phyloP scores from a whole-genome alignment of 345 rosid genomes.

The Euphorbia lathyris region DNA sequence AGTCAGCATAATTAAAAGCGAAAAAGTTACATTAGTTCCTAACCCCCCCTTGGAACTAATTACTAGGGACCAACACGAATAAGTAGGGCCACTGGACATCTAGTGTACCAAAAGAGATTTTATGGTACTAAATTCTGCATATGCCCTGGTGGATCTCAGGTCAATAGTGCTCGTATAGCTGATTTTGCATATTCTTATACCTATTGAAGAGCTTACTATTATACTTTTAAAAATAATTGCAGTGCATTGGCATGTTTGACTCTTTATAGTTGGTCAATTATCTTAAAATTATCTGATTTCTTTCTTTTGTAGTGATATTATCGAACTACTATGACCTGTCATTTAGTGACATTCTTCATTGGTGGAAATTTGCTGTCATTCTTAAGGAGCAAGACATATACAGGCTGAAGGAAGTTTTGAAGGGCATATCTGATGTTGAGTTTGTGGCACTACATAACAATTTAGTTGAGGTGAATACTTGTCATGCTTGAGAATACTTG shows the following conservation, averaged over 20 bases:
- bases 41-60: no score
- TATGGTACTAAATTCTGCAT: slow-evolving; percentile 85
- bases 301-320: slow-evolving; percentile 62
- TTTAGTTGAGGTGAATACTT: slow-evolving; percentile 66
- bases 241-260: not conserved
- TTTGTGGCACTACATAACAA: slow-evolving; percentile 67
- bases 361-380: slow-evolving; percentile 72
- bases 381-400: slow-evolving; percentile 71
- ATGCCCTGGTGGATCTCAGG: slow-evolving; percentile 99
- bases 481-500: no score
- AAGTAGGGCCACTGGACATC: slow-evolving; percentile 75
- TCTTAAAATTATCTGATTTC: not conserved
- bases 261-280: not conserved
- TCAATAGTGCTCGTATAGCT: slow-evolving; percentile 91
- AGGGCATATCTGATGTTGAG: slow-evolving; percentile 61
- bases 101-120: slow-evolving; percentile 87
- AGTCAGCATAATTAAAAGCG: no score
- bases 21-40: no score
- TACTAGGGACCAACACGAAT: no score
- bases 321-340: slow-evolving; percentile 89
- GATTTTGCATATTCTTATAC: slow-evolving; percentile 43
- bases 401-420: slow-evolving; percentile 70
- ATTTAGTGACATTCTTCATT: slow-evolving; percentile 77
- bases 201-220: no score
- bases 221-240: not conserved